Evolutionary conservation across 2,329 filamentous ascomycete species (phyloP).

Genomic region (Didymella arachidicola): DNA sequence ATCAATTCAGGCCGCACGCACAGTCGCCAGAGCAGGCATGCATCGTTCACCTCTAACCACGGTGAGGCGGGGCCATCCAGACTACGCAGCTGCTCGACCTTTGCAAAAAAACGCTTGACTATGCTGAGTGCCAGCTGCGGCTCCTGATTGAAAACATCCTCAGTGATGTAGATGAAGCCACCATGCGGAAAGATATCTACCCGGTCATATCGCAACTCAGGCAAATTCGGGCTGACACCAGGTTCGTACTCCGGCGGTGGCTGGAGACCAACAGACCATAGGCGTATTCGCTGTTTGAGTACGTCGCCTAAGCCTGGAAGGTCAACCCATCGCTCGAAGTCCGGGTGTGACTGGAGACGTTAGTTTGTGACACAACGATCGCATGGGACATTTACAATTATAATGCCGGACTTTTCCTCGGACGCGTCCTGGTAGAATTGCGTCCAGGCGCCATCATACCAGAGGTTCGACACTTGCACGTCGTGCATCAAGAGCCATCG

Average conservation of each 20-base stretch:
- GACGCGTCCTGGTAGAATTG: slow-evolving; percentile 32
- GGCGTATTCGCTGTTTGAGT: slow-evolving; percentile 35
- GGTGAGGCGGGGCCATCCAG: slow-evolving; percentile 25
- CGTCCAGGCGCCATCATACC: slow-evolving; percentile 38
- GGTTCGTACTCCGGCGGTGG: slow-evolving; percentile 25
- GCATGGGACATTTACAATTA: slow-evolving; percentile 31
- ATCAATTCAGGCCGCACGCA: slow-evolving; percentile 44
- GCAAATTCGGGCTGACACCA: slow-evolving; percentile 23
- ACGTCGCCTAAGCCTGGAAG: slow-evolving; percentile 46
- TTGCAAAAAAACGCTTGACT: slow-evolving; percentile 46
- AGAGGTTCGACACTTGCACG: slow-evolving; percentile 37
- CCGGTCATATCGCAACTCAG: slow-evolving; percentile 32
- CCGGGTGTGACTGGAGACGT: slow-evolving; percentile 37
- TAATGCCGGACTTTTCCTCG: slow-evolving; percentile 34
- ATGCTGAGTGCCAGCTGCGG: slow-evolving; percentile 50
- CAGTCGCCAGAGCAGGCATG: slow-evolving; percentile 42
- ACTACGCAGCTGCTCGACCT: slow-evolving; percentile 33
- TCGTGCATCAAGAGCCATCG: slow-evolving; percentile 44
- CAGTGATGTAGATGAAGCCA: slow-evolving; percentile 53
- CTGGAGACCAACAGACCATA: slow-evolving; percentile 49
- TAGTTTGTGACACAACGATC: slow-evolving; percentile 8
- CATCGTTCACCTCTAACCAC: slow-evolving; percentile 31
- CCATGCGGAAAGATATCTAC: slow-evolving; percentile 51
- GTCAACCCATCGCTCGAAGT: slow-evolving; percentile 41
- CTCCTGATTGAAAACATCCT: slow-evolving; percentile 52